These are phyloP conservation scores for Juglanconis sp. DNA, from an alignment of 2,329 filamentous ascomycete species.

Conservation along the genomic window DNA sequence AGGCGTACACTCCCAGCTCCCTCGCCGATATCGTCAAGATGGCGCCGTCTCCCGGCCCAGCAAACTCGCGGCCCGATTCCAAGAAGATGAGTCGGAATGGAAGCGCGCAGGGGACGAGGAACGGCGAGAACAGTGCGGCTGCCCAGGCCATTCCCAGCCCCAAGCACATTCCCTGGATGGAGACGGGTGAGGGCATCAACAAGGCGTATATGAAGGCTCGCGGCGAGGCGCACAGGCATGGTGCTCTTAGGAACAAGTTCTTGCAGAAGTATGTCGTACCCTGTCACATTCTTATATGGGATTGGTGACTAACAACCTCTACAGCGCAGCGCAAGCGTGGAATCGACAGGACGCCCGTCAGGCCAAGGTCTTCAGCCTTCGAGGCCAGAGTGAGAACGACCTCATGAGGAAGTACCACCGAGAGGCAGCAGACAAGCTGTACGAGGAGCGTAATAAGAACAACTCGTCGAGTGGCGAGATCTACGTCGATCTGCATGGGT, in stretches of 20 bases:
- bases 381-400: constrained; percentile 94
- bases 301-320: neutral
- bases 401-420: constrained; percentile 96
- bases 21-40: constrained; percentile 94
- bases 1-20: constrained; percentile 68
- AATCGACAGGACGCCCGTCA: constrained; percentile 96
- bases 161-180: constrained; percentile 92
- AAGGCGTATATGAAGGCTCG: constrained; percentile 93
- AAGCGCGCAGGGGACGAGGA: constrained; percentile 61
- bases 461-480: constrained; percentile 63
- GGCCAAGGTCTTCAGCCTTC: constrained; percentile 88
- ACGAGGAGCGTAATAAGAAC: constrained; percentile 87
- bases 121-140: constrained; percentile 74
- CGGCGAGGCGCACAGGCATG: constrained; percentile 95
- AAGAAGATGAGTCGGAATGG: constrained; percentile 62
- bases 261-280: constrained; percentile 69
- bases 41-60: constrained; percentile 77
- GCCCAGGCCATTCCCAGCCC: constrained; percentile 82
- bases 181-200: constrained; percentile 87
- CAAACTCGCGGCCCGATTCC: constrained; percentile 54
- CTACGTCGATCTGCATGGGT: constrained; percentile 93
- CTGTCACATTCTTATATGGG: neutral
- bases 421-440: constrained; percentile 86
- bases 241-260: constrained; percentile 94
- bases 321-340: constrained; percentile 93